Evolutionary conservation across 2,329 filamentous ascomycete species (phyloP).

Genomic region (Xylaria sp.): DNA sequence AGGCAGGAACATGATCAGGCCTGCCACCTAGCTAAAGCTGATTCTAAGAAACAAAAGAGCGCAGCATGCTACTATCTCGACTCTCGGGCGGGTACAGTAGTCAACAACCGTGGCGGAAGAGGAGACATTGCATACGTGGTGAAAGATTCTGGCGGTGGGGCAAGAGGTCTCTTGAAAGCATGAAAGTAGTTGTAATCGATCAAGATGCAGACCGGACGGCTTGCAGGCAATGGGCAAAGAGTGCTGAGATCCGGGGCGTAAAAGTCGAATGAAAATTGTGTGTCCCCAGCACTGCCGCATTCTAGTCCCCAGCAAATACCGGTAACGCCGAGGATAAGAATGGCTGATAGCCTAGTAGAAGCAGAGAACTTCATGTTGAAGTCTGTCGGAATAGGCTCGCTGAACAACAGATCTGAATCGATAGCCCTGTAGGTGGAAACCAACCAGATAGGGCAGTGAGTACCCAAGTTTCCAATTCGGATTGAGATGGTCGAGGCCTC

Average conservation of each 20-base stretch:
- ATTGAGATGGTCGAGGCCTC: neutral
- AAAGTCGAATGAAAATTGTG: conserved; percentile 12
- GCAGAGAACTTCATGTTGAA: conserved; percentile 3
- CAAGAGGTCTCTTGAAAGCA: too few species aligned
- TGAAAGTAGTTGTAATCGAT: neutral
- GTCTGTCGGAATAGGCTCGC: neutral
- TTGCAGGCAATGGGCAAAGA: conserved; percentile 4
- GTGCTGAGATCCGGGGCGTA: conserved; percentile 14
- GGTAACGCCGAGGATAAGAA: neutral
- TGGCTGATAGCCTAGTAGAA: neutral
- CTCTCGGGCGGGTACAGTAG: too few species aligned
- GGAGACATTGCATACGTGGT: too few species aligned
- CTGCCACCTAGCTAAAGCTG: too few species aligned
- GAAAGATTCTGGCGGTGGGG: too few species aligned
- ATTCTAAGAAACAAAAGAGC: too few species aligned
- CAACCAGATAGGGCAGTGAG: neutral
- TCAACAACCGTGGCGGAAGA: too few species aligned
- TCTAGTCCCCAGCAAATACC: conserved; percentile 13
- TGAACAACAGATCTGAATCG: too few species aligned
- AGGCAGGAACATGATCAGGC: too few species aligned
- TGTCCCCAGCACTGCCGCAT: conserved; percentile 12
- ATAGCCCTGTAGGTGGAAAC: neutral
- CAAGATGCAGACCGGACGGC: neutral
- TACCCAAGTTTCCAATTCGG: too few species aligned
- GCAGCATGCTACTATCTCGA: too few species aligned